These are phyloP conservation scores for Xylaria telfairii DNA, from an alignment of 495 filamentous ascomycete genomes.

Conservation along the genomic window DNA sequence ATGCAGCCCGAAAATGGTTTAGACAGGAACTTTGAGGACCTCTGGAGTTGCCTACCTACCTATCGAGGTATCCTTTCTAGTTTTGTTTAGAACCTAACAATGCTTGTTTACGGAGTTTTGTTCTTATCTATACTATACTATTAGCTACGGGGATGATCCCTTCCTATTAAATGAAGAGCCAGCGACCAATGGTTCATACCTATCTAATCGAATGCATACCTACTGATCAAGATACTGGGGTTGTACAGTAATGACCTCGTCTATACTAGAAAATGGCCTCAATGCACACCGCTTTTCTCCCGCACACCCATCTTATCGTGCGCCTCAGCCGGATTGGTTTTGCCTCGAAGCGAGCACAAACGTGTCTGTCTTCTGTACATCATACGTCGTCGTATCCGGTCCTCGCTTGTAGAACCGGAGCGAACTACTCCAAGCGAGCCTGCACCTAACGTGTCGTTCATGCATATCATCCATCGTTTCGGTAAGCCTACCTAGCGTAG, in stretches of 20 bases:
- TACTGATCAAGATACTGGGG: background rate
- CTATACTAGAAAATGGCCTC: background rate
- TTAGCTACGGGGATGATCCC: too few relatives aligned
- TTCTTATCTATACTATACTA: too few relatives aligned
- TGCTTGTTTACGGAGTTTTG: too few relatives aligned
- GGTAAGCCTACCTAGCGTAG: background rate
- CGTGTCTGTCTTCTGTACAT: too few relatives aligned
- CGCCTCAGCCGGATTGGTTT: background rate
- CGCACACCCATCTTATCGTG: background rate
- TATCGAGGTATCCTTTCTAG: too few relatives aligned
- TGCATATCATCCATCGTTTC: background rate
- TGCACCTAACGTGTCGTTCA: background rate
- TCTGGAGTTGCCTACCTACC: too few relatives aligned
- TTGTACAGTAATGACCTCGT: background rate
- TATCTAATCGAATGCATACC: background rate
- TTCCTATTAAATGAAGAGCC: background rate
- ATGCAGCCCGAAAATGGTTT: too few relatives aligned
- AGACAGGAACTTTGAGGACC: too few relatives aligned
- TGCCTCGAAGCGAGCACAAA: conserved; percentile 1
- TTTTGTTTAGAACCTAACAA: too few relatives aligned
- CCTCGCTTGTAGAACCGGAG: background rate
- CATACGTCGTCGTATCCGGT: background rate
- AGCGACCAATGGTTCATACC: background rate
- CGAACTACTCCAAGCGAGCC: conserved; percentile 8
- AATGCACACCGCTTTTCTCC: background rate